These are phyloP conservation scores for Daedaleopsis nitida DNA, from an alignment of 768 basidiomycete species.

Conservation along the genomic window DNA sequence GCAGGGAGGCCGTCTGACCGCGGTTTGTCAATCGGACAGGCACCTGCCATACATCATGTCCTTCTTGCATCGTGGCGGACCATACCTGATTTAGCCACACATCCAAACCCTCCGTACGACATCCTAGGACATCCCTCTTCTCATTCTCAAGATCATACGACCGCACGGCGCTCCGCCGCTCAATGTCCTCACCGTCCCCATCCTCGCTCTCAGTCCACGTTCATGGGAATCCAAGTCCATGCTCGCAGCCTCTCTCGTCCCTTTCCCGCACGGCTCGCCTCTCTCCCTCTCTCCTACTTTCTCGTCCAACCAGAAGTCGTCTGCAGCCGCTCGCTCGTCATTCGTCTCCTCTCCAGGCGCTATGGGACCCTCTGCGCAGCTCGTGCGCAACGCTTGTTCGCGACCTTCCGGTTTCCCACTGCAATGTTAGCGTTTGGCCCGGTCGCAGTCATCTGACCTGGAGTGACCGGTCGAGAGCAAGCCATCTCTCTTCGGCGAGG, in stretches of 20 bases:
- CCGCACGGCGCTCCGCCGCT: conserved; percentile 21
- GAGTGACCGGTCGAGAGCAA: neutral
- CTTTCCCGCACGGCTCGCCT: neutral
- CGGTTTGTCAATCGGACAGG: conserved; percentile 13
- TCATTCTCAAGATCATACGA: conserved; percentile 16
- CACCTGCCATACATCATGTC: conserved; percentile 14
- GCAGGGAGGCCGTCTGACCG: conserved; percentile 3
- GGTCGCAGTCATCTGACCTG: neutral
- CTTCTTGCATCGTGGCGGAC: conserved; percentile 19
- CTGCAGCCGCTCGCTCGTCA: neutral
- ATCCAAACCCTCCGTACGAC: conserved; percentile 9
- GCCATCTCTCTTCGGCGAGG: neutral
- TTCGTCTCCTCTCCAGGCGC: too few relatives aligned
- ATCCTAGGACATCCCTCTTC: conserved; percentile 5
- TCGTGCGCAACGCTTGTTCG: neutral
- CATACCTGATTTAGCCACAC: conserved; percentile 16
- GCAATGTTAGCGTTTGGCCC: neutral
- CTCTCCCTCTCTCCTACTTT: neutral
- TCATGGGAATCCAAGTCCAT: conserved; percentile 13
- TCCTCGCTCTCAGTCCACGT: conserved; percentile 20
- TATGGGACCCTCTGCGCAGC: neutral
- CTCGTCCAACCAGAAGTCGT: neutral
- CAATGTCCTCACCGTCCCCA: conserved; percentile 3
- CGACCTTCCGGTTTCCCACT: neutral
- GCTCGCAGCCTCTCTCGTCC: neutral